phyloP scores from a whole-genome alignment of 2,329 filamentous ascomycete species.

The Colletotrichum sp. region DNA sequence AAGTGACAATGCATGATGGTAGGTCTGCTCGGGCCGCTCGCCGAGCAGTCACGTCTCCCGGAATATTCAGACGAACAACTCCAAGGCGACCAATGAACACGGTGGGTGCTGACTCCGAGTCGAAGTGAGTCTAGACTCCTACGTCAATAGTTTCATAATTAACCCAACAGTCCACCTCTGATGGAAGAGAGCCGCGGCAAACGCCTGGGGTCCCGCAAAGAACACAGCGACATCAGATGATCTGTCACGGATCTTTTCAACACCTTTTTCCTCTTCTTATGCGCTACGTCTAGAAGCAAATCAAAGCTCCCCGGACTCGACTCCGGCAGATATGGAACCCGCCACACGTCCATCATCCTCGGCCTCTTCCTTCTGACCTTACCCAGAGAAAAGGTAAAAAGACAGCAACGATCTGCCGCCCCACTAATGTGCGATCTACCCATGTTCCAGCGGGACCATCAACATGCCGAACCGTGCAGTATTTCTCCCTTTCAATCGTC shows the following conservation, averaged over 20 bases:
- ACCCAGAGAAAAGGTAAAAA: background rate
- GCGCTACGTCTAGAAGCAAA: background rate
- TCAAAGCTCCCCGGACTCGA: background rate
- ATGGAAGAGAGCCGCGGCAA: background rate
- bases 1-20: background rate
- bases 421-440: background rate
- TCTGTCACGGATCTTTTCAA: background rate
- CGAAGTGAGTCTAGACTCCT: background rate
- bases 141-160: background rate
- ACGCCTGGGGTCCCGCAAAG: background rate
- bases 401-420: background rate
- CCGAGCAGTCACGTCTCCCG: background rate
- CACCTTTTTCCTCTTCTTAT: background rate
- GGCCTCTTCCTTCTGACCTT: background rate
- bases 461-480: background rate
- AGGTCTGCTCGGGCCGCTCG: background rate
- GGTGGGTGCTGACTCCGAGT: background rate
- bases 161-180: background rate
- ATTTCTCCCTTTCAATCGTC: background rate
- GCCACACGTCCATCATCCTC: background rate
- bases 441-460: background rate
- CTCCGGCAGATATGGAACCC: background rate
- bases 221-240: slow-evolving; percentile 10
- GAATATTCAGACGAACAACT: background rate
- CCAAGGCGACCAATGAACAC: background rate